Percentiles rank a stretch among this genome's conserved stretches.
These are phyloP conservation scores for Ceratobasidium papillatum DNA, from an alignment of 1,284 basidiomycete species.

Conservation along the genomic window DNA sequence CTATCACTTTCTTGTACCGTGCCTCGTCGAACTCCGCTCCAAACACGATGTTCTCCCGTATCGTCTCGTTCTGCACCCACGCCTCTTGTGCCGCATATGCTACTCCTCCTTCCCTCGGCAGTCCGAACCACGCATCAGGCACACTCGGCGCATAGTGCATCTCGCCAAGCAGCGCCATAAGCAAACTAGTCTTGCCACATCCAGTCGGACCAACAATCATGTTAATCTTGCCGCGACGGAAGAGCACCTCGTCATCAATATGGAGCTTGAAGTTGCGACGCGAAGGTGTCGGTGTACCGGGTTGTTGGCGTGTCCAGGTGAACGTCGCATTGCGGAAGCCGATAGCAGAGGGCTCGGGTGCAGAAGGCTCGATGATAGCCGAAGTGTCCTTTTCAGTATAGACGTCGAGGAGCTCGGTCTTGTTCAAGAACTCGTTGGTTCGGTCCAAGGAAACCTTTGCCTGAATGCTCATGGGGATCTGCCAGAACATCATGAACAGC, in stretches of 20 bases:
- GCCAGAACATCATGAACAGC: constrained; percentile 12
- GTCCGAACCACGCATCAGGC: constrained; percentile 67
- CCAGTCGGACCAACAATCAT: constrained; percentile 69
- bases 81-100: constrained; percentile 81
- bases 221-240: constrained; percentile 65
- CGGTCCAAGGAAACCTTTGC: constrained; percentile 61
- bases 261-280: constrained; percentile 58
- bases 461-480: constrained; percentile 47
- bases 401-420: constrained; percentile 64
- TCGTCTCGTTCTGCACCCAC: constrained; percentile 71
- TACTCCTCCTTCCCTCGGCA: constrained; percentile 72
- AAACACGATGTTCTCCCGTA: constrained; percentile 66
- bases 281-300: constrained; percentile 44
- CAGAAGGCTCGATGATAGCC: constrained; percentile 48
- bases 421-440: constrained; percentile 58
- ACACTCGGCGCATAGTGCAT: constrained; percentile 62
- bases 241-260: constrained; percentile 62
- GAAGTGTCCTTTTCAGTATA: constrained; percentile 53
- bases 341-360: constrained; percentile 49
- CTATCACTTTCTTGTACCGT: constrained; percentile 58
- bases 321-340: constrained; percentile 59
- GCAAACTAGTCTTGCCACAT: constrained; percentile 57
- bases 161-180: constrained; percentile 62
- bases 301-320: constrained; percentile 54
- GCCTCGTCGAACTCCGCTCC: constrained; percentile 60